Evolutionary conservation across 192 early-diverging fungal genomes (phyloP).

Genomic region (Spinellus fusiger): DNA sequence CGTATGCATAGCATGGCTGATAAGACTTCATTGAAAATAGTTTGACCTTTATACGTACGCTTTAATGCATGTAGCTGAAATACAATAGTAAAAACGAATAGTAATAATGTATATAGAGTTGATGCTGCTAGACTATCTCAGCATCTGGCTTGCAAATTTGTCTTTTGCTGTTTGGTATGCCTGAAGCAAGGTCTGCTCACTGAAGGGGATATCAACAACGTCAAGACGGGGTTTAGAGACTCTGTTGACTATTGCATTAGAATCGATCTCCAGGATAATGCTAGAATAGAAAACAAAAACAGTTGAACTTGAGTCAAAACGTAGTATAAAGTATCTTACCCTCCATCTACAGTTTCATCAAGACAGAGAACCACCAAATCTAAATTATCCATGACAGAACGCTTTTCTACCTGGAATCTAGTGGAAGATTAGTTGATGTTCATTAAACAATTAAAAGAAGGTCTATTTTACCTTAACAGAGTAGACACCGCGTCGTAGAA

Average conservation of each 20-base stretch:
- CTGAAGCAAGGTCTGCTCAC: slow-evolving; percentile 70
- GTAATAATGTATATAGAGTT: too few species aligned
- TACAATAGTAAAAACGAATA: neutral
- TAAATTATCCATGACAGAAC: slow-evolving; percentile 82
- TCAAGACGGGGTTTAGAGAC: slow-evolving; percentile 74
- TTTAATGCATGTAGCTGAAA: too few species aligned
- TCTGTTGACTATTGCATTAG: slow-evolving; percentile 66
- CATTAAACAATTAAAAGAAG: neutral
- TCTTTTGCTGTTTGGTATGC: slow-evolving; percentile 77
- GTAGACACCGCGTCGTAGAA: slow-evolving; percentile 82
- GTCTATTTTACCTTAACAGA: slow-evolving; percentile 64
- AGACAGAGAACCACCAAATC: slow-evolving; percentile 87
- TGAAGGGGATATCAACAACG: slow-evolving; percentile 65
- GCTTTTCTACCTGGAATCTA: slow-evolving; percentile 88
- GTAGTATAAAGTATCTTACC: slow-evolving; percentile 41
- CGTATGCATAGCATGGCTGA: too few species aligned
- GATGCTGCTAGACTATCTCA: too few species aligned
- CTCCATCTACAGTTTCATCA: slow-evolving; percentile 95
- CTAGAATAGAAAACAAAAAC: slow-evolving; percentile 24
- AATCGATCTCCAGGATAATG: slow-evolving; percentile 70
- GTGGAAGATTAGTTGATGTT: neutral
- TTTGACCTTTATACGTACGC: too few species aligned
- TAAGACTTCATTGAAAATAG: too few species aligned
- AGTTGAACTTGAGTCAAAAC: neutral
- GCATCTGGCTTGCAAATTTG: slow-evolving; percentile 57